Percentiles rank a stretch among this genome's conserved stretches.
phyloP scores from a whole-genome alignment of 257 asterid species.

The Rauvolfia tetraphylla region DNA sequence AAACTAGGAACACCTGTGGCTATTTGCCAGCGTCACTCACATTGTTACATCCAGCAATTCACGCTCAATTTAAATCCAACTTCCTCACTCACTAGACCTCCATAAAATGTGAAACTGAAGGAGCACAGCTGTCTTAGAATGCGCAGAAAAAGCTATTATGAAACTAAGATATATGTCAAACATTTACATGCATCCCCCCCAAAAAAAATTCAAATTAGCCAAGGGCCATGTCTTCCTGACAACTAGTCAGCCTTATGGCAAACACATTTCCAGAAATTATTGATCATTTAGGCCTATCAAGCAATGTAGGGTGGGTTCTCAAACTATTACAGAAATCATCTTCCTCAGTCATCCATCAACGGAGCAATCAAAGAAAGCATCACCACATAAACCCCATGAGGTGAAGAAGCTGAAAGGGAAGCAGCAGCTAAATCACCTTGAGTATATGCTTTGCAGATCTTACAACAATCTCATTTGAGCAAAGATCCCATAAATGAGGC shows the following conservation, averaged over 20 bases:
- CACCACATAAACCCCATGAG: not conserved
- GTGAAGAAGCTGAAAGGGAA: slow-evolving; percentile 17
- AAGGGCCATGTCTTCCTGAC: not conserved
- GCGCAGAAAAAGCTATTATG: not conserved
- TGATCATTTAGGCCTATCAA: not conserved
- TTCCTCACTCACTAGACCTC: not conserved
- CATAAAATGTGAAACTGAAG: not conserved
- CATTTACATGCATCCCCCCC: too few species aligned
- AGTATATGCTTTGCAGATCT: slow-evolving; percentile 87
- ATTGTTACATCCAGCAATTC: not conserved
- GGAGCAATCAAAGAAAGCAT: not conserved
- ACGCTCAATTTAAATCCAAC: not conserved
- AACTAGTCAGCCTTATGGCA: not conserved
- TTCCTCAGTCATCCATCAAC: not conserved
- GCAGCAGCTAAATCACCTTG: slow-evolving; percentile 52
- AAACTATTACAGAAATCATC: not conserved
- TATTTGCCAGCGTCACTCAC: not conserved
- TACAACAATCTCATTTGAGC: slow-evolving; percentile 75
- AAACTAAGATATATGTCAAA: not conserved
- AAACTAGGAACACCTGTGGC: not conserved
- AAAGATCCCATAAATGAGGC: slow-evolving; percentile 91
- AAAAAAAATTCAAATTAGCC: too few species aligned
- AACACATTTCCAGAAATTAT: not conserved
- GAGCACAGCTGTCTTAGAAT: not conserved
- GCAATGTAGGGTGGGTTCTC: not conserved